Evolutionary conservation across 1,139 yeast species (phyloP).

Genomic region (Candida sojae): DNA sequence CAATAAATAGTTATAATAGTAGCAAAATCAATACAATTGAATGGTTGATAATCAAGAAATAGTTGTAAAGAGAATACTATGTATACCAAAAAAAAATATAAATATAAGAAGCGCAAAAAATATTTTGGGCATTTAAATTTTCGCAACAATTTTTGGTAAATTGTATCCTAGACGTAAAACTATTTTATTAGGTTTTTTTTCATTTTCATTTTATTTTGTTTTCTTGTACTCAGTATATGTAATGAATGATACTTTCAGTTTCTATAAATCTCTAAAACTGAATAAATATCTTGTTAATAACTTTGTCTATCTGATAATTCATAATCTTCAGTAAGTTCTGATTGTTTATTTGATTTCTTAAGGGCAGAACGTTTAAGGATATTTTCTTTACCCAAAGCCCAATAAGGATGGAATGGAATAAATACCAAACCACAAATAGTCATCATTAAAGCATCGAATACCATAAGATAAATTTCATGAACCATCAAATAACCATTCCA

Average conservation of each 20-base stretch:
- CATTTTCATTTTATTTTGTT: too few species aligned
- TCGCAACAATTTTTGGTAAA: too few species aligned
- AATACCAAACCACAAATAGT: slow-evolving; percentile 39
- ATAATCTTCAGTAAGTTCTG: too few species aligned
- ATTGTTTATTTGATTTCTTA: slow-evolving; percentile 2
- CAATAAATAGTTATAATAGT: not conserved
- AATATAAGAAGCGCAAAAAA: too few species aligned
- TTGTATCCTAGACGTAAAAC: too few species aligned
- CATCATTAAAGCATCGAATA: slow-evolving; percentile 74
- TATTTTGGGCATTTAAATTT: too few species aligned
- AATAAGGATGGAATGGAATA: slow-evolving; percentile 61
- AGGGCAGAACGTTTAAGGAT: slow-evolving; percentile 13
- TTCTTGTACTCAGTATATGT: too few species aligned
- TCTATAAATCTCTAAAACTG: too few species aligned
- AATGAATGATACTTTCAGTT: too few species aligned
- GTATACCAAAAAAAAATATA: not conserved
- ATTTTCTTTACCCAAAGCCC: slow-evolving; percentile 42
- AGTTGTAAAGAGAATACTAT: not conserved
- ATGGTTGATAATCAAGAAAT: not conserved
- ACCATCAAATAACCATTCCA: slow-evolving; percentile 68
- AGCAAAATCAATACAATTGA: not conserved
- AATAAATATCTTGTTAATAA: too few species aligned
- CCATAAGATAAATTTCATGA: slow-evolving; percentile 71
- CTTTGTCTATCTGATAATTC: too few species aligned
- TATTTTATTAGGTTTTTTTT: too few species aligned